Conservation (phyloP, 371 early-diverging fungal genomes). For the Batrachochytrium dendrobatidis region DNA sequence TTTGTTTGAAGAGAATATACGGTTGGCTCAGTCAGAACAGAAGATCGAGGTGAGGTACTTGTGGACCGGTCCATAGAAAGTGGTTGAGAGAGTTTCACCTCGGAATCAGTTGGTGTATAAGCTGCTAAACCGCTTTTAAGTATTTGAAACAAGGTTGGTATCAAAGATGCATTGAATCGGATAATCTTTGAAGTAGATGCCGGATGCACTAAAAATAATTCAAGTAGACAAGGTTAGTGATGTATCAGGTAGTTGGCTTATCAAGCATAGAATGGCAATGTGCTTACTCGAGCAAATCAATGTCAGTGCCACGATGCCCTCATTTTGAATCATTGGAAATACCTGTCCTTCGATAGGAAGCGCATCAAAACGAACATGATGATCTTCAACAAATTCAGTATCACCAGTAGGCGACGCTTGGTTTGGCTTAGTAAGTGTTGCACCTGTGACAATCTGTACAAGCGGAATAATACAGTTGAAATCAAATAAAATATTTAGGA, state of each 20-base stretch:
- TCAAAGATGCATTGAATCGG: constrained; percentile 24
- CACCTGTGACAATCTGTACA: constrained; percentile 43
- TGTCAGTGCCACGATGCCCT: constrained; percentile 37
- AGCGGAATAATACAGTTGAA: constrained; percentile 32
- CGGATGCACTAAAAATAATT: constrained; percentile 16
- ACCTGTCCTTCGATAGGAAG: constrained; percentile 35
- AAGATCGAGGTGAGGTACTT: neutral
- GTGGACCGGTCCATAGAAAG: neutral
- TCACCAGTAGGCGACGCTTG: constrained; percentile 53
- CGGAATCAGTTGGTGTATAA: neutral
- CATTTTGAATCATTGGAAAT: constrained; percentile 44
- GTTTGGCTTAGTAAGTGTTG: constrained; percentile 30
- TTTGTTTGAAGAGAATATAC: constrained; percentile 30
- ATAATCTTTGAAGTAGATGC: constrained; percentile 23
- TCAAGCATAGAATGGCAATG: neutral
- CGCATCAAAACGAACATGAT: constrained; percentile 46
- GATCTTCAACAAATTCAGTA: constrained; percentile 17
- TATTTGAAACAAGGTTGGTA: constrained; percentile 27
- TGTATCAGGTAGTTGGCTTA: neutral
- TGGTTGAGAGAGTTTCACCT: neutral
- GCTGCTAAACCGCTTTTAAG: constrained; percentile 23
- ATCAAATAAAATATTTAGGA: constrained; percentile 29
- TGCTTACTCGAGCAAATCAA: constrained; percentile 23
- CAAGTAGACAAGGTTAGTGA: neutral
- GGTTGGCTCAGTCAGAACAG: constrained; percentile 8